phyloP scores from a whole-genome alignment of 192 early-diverging fungal genomes.

The Gorgonomyces haynaldii region DNA sequence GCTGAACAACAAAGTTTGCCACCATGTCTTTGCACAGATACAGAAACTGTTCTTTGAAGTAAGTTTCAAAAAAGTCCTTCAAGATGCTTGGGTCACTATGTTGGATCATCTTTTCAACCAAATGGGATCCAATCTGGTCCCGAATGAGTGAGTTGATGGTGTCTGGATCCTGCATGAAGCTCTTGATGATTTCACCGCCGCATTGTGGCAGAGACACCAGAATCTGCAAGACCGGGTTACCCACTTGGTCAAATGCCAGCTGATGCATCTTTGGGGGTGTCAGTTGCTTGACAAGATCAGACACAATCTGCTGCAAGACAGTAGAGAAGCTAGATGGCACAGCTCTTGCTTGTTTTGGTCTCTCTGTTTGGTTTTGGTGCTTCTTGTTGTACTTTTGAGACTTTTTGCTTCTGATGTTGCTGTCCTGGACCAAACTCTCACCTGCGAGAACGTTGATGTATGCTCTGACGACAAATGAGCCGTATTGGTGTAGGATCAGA shows the following conservation, averaged over 20 bases:
- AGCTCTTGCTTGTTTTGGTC: conserved; percentile 11
- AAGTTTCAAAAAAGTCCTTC: conserved; percentile 50
- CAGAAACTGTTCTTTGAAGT: conserved; percentile 50
- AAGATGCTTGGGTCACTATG: conserved; percentile 39
- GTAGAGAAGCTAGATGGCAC: conserved; percentile 56
- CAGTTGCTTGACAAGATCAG: conserved; percentile 24
- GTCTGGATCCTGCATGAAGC: conserved; percentile 4
- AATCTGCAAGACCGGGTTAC: conserved; percentile 71
- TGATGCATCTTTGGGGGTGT: conserved; percentile 39
- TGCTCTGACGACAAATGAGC: conserved; percentile 63
- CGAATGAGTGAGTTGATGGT: conserved; percentile 43
- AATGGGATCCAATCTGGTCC: conserved; percentile 66
- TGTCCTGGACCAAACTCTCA: conserved; percentile 35
- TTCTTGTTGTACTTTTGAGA: conserved; percentile 40
- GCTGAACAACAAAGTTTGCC: conserved; percentile 79
- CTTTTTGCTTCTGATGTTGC: conserved; percentile 61
- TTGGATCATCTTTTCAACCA: conserved; percentile 58
- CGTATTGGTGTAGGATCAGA: conserved; percentile 61
- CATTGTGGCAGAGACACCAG: conserved; percentile 19
- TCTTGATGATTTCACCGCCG: conserved; percentile 9
- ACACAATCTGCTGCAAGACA: conserved; percentile 40
- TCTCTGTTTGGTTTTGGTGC: conserved; percentile 13
- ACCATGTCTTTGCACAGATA: conserved; percentile 56
- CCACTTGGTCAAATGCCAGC: conserved; percentile 53
- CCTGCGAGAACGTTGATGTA: conserved; percentile 60